Evolutionary conservation across 2,329 filamentous ascomycete species (phyloP).

Genomic region (Trichoderma arundinaceum): DNA sequence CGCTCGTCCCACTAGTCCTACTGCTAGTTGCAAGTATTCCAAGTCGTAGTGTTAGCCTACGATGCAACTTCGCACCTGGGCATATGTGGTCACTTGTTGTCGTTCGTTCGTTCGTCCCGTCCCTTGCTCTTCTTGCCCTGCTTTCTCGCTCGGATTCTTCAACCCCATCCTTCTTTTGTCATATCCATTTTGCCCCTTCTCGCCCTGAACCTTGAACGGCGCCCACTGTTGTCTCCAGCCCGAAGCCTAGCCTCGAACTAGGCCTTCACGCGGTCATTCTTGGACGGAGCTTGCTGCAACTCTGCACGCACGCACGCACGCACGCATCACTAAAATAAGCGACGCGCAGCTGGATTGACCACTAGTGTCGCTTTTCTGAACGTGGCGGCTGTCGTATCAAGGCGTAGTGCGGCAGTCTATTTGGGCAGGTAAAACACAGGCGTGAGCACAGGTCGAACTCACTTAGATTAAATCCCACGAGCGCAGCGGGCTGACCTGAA

Average conservation of each 20-base stretch:
- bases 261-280: constrained; percentile 15
- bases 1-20: background rate
- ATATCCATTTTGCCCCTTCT: background rate
- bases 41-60: background rate
- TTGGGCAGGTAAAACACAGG: constrained; percentile 24
- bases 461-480: constrained; percentile 17
- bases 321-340: constrained; percentile 30
- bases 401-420: constrained; percentile 3
- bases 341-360: constrained; percentile 21
- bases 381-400: constrained; percentile 19
- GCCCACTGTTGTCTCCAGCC: background rate
- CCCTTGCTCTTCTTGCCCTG: background rate
- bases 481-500: constrained; percentile 24
- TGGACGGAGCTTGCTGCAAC: constrained; percentile 4
- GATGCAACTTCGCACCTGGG: constrained; percentile 20
- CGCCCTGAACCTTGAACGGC: background rate
- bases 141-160: too few relatives aligned
- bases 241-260: constrained; percentile 3
- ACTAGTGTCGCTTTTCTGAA: constrained; percentile 13
- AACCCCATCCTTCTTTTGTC: too few relatives aligned
- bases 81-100: background rate
- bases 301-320: constrained; percentile 15
- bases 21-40: too few relatives aligned
- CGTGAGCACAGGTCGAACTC: constrained; percentile 1
- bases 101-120: constrained; percentile 14